These are phyloP conservation scores for Parietaria judaica DNA, from an alignment of 306 rosid genomes.

Conservation along the genomic window DNA sequence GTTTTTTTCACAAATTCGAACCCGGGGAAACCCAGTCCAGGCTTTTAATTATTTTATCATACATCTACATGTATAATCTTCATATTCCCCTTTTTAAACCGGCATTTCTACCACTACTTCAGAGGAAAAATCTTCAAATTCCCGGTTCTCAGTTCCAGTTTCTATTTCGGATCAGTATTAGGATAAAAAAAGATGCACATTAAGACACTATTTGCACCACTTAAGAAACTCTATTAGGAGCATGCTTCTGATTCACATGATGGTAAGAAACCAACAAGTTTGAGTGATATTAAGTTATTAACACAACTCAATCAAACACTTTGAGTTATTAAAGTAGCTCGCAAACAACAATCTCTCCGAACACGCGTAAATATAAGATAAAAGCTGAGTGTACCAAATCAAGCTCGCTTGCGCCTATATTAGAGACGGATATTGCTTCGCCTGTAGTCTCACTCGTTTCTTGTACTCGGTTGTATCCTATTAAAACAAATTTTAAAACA, in stretches of 20 bases:
- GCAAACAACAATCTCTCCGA: constrained; percentile 15
- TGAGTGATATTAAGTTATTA: constrained; percentile 31
- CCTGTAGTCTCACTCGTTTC: constrained; percentile 80
- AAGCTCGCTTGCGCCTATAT: constrained; percentile 38
- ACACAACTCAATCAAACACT: constrained; percentile 33
- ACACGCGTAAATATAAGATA: constrained; percentile 25
- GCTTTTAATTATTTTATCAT: too few species aligned
- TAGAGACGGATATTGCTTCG: constrained; percentile 80
- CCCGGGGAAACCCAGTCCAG: too few species aligned
- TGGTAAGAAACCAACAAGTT: constrained; percentile 29
- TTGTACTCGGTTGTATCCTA: constrained; percentile 81
- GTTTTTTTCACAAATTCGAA: too few species aligned
- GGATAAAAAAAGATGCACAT: too few species aligned
- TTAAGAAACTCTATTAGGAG: background rate
- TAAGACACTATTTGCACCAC: too few species aligned
- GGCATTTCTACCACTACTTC: too few species aligned
- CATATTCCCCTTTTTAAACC: too few species aligned
- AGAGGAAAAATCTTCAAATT: too few species aligned
- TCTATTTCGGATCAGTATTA: too few species aligned
- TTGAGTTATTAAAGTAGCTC: constrained; percentile 7
- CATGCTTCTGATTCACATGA: constrained; percentile 13
- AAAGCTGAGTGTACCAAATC: constrained; percentile 24
- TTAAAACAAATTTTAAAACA: background rate
- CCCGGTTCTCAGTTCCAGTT: too few species aligned
- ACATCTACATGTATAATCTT: too few species aligned